These are phyloP conservation scores for Aureobasidium lini DNA, from an alignment of 2,329 filamentous ascomycete genomes.

Conservation along the genomic window DNA sequence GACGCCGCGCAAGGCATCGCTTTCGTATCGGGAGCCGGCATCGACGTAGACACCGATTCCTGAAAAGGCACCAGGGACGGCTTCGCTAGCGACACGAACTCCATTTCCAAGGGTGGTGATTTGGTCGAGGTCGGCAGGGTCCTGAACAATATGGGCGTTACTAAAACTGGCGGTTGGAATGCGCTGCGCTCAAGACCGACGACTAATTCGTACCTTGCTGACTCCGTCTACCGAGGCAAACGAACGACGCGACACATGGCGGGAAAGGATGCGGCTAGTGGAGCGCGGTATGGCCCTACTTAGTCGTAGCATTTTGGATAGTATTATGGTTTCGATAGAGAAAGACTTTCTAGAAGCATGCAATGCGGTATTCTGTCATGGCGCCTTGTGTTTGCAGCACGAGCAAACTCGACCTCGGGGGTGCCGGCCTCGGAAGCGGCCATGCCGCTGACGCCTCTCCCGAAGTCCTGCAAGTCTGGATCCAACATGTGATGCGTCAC, in stretches of 20 bases:
- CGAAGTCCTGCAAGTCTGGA: neutral
- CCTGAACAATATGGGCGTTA: constrained; percentile 39
- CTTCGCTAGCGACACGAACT: constrained; percentile 88
- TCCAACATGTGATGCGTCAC: neutral
- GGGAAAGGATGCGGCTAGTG: neutral
- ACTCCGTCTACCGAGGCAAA: constrained; percentile 4
- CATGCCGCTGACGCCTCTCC: neutral
- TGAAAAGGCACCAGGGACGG: constrained; percentile 86
- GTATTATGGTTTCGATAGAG: neutral
- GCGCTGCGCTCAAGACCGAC: neutral
- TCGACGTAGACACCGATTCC: constrained; percentile 95
- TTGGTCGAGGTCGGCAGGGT: constrained; percentile 78
- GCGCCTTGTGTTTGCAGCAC: neutral
- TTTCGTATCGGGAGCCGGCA: constrained; percentile 90
- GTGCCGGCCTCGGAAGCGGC: neutral
- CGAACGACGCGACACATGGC: neutral
- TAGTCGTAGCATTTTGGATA: constrained; percentile 5
- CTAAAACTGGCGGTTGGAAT: constrained; percentile 10
- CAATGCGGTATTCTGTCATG: neutral
- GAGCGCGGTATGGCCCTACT: constrained; percentile 3
- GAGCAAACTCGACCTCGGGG: neutral
- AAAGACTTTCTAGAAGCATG: neutral
- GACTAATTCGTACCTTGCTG: neutral
- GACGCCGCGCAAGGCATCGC: constrained; percentile 72
- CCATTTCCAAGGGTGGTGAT: constrained; percentile 89